Base-by-base conservation (phyloP, 352 stramenopile species). In the Phytopythium litorale region DNA sequence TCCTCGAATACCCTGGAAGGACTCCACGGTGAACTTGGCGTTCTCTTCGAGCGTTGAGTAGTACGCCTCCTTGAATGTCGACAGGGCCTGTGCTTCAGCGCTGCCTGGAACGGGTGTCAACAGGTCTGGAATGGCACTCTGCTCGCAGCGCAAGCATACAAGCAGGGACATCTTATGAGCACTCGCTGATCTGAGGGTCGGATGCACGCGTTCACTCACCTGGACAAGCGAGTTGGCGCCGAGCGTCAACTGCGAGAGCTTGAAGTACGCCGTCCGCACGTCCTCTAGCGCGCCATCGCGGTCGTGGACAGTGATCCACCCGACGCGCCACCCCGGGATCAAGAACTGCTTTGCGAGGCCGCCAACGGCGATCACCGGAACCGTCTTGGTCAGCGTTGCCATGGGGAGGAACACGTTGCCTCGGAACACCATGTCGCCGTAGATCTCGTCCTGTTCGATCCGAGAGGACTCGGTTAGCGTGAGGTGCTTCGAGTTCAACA, bases 281-380 rank as follows among this genome's bases (percentile, higher is more conserved):
- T 97, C 79, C 56, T 82, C 79, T 28, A 94, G 53, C 32, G 89
- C 63, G 32, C 90, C 61, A 63, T 91, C 81, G 62, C 87, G 87
- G 71, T 98, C 96, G 64, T 98, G 88, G 56, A 99, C 92, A 54
- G 97, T 84, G 56, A 98, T 67, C 96, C 97, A 99, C 21, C 97
- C 97, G 13, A 99, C 79, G 59, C 97, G 85, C 92, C 95, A 98
- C 21, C 97, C 97, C 21, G 97, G 95, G n/a, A 98, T 82, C 23
- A 98, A 71, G 68, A 97, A 99, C 65, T 98, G 93, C 76, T 99
- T 99, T 8, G 94, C 95, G 18, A 99, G 67, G 19, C 90, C 89
- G 45, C 87, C 75, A 33, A 95, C 72, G 8, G 85, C 72, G 13
- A 97, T 71, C 9, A 97, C 82, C 6, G 89, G 89, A 1, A 97